Evolutionary conservation across 2,329 filamentous ascomycete genomes (phyloP).

Genomic region (Harringtonia aguacate): DNA sequence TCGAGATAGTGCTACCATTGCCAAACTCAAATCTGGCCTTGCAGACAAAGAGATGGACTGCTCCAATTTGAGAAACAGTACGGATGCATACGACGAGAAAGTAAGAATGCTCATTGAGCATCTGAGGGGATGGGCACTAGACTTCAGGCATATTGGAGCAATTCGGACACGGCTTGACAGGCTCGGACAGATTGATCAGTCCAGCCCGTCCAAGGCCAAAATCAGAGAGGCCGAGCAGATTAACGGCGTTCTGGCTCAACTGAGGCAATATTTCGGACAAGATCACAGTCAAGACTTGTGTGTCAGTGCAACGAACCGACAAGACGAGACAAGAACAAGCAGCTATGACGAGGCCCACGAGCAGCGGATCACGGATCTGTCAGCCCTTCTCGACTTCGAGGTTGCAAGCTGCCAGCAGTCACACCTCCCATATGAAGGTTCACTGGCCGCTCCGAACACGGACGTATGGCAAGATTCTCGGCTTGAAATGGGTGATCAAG

Average conservation of each 20-base stretch:
- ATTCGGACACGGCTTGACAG: slow-evolving; percentile 7
- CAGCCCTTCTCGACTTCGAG: slow-evolving; percentile 4
- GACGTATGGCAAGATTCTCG: too few relatives aligned
- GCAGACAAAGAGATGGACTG: slow-evolving; percentile 6
- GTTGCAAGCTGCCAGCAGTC: not conserved
- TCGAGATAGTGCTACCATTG: not conserved
- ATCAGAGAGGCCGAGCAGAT: slow-evolving; percentile 7
- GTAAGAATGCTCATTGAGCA: slow-evolving; percentile 2
- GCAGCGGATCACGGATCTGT: slow-evolving; percentile 4
- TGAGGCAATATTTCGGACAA: slow-evolving; percentile 4
- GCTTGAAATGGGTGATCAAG: too few relatives aligned
- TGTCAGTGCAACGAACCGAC: not conserved
- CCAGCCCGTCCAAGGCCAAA: not conserved
- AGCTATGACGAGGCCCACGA: not conserved
- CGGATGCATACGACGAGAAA: slow-evolving; percentile 6
- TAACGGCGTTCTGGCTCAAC: slow-evolving; percentile 1
- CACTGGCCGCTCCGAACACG: too few relatives aligned
- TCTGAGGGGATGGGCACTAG: slow-evolving; percentile 8
- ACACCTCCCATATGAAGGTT: not conserved
- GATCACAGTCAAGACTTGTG: not conserved
- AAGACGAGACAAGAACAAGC: too few relatives aligned
- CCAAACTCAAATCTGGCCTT: slow-evolving; percentile 4
- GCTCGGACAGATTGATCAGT: slow-evolving; percentile 3
- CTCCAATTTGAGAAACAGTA: not conserved
- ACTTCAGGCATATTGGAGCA: slow-evolving; percentile 4